Conservation (phyloP, 2,329 filamentous ascomycete species). For the Phialocephala subalpina region DNA sequence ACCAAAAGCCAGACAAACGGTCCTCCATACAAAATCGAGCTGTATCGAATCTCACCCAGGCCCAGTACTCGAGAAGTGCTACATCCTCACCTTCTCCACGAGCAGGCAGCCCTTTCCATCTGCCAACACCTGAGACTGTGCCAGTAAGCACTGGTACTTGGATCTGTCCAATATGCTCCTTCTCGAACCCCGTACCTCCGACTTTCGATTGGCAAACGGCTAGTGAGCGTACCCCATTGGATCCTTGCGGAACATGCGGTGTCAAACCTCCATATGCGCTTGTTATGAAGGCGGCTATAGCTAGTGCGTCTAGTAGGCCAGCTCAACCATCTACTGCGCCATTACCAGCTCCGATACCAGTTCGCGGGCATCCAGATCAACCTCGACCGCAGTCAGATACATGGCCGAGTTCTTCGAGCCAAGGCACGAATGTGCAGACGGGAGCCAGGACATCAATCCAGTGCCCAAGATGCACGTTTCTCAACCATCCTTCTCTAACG, state of each 20-base stretch:
- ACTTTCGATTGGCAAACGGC: conserved; percentile 91
- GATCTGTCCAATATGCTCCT: conserved; percentile 96
- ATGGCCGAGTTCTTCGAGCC: conserved; percentile 23
- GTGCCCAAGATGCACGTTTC: conserved; percentile 92
- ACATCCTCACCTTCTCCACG: conserved; percentile 56
- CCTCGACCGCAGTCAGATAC: conserved; percentile 36
- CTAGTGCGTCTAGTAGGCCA: conserved; percentile 69
- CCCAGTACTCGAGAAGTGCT: conserved; percentile 51
- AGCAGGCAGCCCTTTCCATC: conserved; percentile 52
- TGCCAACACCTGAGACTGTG: conserved; percentile 54
- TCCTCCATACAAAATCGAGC: conserved; percentile 64
- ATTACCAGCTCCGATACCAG: conserved; percentile 40
- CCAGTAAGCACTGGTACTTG: conserved; percentile 76
- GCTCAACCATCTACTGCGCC: conserved; percentile 39
- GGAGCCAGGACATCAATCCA: conserved; percentile 56
- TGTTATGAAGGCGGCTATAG: conserved; percentile 86
- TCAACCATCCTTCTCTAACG: conserved; percentile 86
- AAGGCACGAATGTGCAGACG: conserved; percentile 9
- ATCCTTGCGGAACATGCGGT: conserved; percentile 90
- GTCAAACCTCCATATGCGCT: conserved; percentile 88
- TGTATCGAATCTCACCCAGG: conserved; percentile 53
- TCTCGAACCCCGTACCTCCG: conserved; percentile 89
- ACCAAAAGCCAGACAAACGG: conserved; percentile 80
- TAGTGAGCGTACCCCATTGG: conserved; percentile 79
- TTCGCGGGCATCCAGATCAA: conserved; percentile 36